Percentiles rank a stretch among this genome's conserved stretches.
Conservation (phyloP, 2,329 filamentous ascomycete species). For the Claviceps sp. region DNA sequence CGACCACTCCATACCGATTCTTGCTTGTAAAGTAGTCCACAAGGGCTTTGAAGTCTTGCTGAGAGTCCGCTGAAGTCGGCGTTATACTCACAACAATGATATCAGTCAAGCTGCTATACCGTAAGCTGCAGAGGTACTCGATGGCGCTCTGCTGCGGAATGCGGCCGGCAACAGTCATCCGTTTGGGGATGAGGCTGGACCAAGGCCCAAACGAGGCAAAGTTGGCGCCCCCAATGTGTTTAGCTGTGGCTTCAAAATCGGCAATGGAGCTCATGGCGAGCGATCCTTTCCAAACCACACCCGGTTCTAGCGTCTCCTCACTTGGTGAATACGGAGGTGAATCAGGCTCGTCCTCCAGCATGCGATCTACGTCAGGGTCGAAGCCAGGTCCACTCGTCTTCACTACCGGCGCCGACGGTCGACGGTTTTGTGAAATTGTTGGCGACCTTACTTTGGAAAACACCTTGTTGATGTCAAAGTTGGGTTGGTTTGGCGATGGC, state of each 20-base stretch:
- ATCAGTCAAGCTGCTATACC: slow-evolving; percentile 71
- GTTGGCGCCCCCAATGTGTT: slow-evolving; percentile 74
- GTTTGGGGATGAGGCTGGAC: slow-evolving; percentile 59
- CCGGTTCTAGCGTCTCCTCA: slow-evolving; percentile 53
- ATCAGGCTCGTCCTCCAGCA: slow-evolving; percentile 69
- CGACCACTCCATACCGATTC: slow-evolving; percentile 75
- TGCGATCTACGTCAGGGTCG: slow-evolving; percentile 79
- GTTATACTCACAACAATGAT: slow-evolving; percentile 67
- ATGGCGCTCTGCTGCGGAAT: slow-evolving; percentile 74
- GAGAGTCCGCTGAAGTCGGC: slow-evolving; percentile 46
- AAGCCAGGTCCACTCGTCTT: slow-evolving; percentile 46
- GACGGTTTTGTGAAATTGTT: slow-evolving; percentile 31
- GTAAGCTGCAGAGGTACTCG: slow-evolving; percentile 78
- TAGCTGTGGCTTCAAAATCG: slow-evolving; percentile 63
- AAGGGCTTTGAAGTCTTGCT: slow-evolving; percentile 56
- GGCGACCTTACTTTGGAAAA: slow-evolving; percentile 76
- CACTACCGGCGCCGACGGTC: slow-evolving; percentile 33
- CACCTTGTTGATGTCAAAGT: slow-evolving; percentile 77
- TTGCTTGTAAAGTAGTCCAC: slow-evolving; percentile 78
- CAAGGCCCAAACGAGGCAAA: slow-evolving; percentile 52
- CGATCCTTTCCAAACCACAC: slow-evolving; percentile 65
- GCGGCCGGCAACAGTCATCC: slow-evolving; percentile 60
- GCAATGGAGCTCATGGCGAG: slow-evolving; percentile 66
- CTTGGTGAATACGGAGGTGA: slow-evolving; percentile 75
- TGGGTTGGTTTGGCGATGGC: slow-evolving; percentile 38